Evolutionary conservation across 371 early-diverging fungal genomes (phyloP).

Genomic region (Capillidium heterosporum): DNA sequence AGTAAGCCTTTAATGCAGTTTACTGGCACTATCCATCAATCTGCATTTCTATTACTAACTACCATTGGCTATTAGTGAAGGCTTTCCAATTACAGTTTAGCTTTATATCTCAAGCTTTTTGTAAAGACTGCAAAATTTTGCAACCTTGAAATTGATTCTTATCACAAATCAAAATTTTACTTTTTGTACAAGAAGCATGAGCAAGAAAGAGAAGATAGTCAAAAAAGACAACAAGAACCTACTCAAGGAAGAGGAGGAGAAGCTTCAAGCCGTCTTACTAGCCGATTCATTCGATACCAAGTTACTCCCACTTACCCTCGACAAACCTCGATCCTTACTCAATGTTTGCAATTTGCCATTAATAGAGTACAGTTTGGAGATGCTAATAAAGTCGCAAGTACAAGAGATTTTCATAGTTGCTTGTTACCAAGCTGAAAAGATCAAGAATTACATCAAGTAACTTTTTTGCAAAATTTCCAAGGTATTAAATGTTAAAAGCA

Average conservation of each 20-base stretch:
- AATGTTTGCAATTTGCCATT: constrained; percentile 87
- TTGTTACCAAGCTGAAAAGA: constrained; percentile 61
- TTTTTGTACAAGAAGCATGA: no score
- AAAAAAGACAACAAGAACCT: no score
- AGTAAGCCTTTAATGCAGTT: no score
- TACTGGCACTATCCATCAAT: no score
- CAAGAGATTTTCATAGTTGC: constrained; percentile 74
- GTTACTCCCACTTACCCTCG: constrained; percentile 74
- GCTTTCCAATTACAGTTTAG: no score
- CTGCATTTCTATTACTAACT: no score
- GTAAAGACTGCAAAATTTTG: no score
- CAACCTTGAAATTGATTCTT: no score
- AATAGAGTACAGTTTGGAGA: constrained; percentile 87
- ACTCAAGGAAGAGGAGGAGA: constrained; percentile 10
- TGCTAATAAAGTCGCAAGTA: constrained; percentile 65
- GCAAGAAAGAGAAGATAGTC: no score
- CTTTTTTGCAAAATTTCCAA: neutral
- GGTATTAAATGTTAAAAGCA: constrained; percentile 14
- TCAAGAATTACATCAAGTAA: constrained; percentile 69
- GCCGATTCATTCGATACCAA: constrained; percentile 80
- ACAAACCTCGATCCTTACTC: constrained; percentile 75
- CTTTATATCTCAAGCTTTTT: no score
- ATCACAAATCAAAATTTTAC: no score
- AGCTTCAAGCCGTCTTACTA: constrained; percentile 74
- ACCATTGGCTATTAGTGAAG: no score